phyloP scores from a whole-genome alignment of 768 basidiomycete species.

The Amylocystis lapponica region DNA sequence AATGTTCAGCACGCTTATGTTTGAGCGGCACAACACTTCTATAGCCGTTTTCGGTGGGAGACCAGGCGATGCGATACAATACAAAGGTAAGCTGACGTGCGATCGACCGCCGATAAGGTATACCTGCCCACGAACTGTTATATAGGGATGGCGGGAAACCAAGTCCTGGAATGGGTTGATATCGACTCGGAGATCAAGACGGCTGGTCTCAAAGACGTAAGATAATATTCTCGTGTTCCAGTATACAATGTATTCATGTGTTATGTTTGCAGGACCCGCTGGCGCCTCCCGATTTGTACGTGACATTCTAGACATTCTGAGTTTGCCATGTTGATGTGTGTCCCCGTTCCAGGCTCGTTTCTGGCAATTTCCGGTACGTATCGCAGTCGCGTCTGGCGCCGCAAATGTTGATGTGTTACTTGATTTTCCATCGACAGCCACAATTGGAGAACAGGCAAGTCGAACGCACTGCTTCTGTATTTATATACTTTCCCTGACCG shows the following conservation, averaged over 20 bases:
- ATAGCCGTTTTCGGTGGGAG: conserved; percentile 55
- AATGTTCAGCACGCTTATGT: conserved; percentile 58
- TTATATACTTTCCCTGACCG: neutral
- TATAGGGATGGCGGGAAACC: conserved; percentile 51
- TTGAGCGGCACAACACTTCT: conserved; percentile 46
- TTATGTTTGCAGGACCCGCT: conserved; percentile 24
- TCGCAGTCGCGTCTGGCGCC: conserved; percentile 25
- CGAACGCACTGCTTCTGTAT: conserved; percentile 22
- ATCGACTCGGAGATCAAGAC: conserved; percentile 59
- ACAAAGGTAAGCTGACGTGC: no score
- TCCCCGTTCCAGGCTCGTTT: conserved; percentile 19
- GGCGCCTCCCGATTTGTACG: conserved; percentile 34
- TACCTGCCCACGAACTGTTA: no score
- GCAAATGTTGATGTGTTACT: conserved; percentile 4
- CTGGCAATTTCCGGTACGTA: conserved; percentile 42
- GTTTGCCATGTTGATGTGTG: conserved; percentile 3
- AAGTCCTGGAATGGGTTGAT: conserved; percentile 57
- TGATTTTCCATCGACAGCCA: conserved; percentile 28
- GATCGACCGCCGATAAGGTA: no score
- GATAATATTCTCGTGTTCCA: no score
- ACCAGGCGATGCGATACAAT: conserved; percentile 44
- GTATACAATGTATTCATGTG: neutral
- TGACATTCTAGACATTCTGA: neutral
- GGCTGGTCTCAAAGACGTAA: conserved; percentile 28
- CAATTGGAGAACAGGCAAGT: conserved; percentile 32